Evolutionary conservation across 1,284 basidiomycete genomes (phyloP).

Genomic region (Ceratobasidium sp.): DNA sequence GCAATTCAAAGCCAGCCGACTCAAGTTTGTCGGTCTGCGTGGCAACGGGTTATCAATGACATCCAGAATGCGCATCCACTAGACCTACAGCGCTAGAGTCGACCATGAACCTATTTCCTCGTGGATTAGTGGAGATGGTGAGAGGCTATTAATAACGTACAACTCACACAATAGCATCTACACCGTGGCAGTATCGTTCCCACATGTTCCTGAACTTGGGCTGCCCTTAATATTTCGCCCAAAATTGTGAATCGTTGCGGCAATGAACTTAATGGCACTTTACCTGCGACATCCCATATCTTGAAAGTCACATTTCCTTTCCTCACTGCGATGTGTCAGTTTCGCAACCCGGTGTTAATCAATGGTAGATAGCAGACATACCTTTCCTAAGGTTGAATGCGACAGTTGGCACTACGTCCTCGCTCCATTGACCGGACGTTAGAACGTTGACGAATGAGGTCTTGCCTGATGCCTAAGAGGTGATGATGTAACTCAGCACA

Average conservation of each 20-base stretch:
- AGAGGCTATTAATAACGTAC: conserved; percentile 37
- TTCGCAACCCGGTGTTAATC: background rate
- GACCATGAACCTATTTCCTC: conserved; percentile 77
- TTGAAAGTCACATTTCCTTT: conserved; percentile 91
- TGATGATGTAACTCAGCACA: conserved; percentile 42
- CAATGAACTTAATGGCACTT: conserved; percentile 45
- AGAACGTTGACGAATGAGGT: conserved; percentile 94
- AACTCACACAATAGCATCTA: conserved; percentile 90
- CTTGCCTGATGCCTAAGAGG: conserved; percentile 84
- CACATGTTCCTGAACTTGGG: conserved; percentile 90
- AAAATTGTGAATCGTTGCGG: conserved; percentile 23
- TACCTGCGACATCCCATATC: conserved; percentile 92
- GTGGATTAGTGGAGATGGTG: conserved; percentile 42
- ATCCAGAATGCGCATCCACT: conserved; percentile 48
- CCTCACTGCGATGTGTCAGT: conserved; percentile 58
- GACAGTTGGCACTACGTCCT: conserved; percentile 93
- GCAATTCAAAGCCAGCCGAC: conserved; percentile 87
- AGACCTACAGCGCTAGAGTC: conserved; percentile 78
- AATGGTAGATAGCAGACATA: conserved; percentile 47
- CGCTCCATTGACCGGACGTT: conserved; percentile 89
- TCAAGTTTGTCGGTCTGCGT: conserved; percentile 78
- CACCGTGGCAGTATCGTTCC: conserved; percentile 95
- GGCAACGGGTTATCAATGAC: background rate
- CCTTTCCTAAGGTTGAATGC: conserved; percentile 78
- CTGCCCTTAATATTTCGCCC: conserved; percentile 63